A percentile compares a stretch with the other conserved stretches of the same genome.
Evolutionary conservation across 495 filamentous ascomycete genomes (phyloP).

Genomic region (Achaetomiella virescens): DNA sequence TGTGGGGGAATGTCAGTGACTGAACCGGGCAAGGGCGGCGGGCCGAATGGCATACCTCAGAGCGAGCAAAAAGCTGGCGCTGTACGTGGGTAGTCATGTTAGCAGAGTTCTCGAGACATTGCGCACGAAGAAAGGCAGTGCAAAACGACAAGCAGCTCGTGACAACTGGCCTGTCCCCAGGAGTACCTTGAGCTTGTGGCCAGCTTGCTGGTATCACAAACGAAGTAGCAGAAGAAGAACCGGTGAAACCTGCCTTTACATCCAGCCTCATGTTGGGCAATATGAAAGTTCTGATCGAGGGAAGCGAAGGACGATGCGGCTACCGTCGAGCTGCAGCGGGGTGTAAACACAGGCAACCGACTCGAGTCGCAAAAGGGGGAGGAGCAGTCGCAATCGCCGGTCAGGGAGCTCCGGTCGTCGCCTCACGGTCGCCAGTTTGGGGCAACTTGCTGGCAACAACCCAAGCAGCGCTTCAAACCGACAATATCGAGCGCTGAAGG

Average conservation of each 20-base stretch:
- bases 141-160: background rate
- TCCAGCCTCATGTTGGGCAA: constrained; percentile 74
- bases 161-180: background rate
- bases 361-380: constrained; percentile 3
- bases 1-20: constrained; percentile 46
- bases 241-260: constrained; percentile 65
- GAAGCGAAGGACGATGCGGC: background rate
- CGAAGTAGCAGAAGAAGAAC: constrained; percentile 2
- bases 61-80: constrained; percentile 34
- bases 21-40: constrained; percentile 56
- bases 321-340: constrained; percentile 19
- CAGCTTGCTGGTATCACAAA: constrained; percentile 15
- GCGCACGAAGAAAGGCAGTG: background rate
- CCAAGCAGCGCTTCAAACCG: background rate
- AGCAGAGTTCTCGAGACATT: constrained; percentile 1
- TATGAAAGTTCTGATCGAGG: background rate
- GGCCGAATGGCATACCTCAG: constrained; percentile 55
- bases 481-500: constrained; percentile 1
- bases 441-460: background rate
- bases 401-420: background rate
- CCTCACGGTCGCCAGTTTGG: background rate
- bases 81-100: constrained; percentile 28
- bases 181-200: constrained; percentile 11
- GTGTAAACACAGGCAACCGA: constrained; percentile 4
- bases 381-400: background rate